Percentiles rank a stretch among this genome's conserved stretches.
Conservation (phyloP, 352 stramenopile genomes). For the Thalassiosira exigua region DNA sequence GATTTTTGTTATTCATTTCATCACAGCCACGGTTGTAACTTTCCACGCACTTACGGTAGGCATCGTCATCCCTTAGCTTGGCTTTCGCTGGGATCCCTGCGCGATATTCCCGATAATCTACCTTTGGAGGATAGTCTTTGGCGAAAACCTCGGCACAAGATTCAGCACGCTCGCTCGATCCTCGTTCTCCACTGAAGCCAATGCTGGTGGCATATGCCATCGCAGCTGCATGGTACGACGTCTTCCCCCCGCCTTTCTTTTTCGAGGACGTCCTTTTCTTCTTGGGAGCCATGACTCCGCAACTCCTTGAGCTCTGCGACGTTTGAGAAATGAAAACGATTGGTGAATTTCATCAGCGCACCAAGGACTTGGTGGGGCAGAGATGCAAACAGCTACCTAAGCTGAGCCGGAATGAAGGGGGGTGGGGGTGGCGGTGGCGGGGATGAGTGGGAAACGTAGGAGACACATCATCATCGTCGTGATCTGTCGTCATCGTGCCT, state of each 20-base stretch:
- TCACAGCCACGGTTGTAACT: constrained; percentile 2
- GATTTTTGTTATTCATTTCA: background rate
- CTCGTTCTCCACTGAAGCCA: background rate
- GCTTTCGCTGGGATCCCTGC: constrained; percentile 8
- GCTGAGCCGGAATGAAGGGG: too few species aligned
- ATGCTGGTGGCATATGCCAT: background rate
- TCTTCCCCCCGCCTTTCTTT: background rate
- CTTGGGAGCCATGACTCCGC: constrained; percentile 11
- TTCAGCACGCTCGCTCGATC: constrained; percentile 10
- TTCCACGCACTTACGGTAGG: background rate
- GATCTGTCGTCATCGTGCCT: too few species aligned
- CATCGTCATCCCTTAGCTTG: background rate
- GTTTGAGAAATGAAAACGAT: too few species aligned
- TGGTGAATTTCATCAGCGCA: too few species aligned
- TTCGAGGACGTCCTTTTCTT: constrained; percentile 10
- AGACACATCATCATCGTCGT: too few species aligned
- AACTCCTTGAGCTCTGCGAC: too few species aligned
- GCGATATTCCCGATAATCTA: background rate
- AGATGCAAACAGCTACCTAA: too few species aligned
- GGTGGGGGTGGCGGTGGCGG: too few species aligned
- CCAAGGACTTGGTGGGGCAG: too few species aligned
- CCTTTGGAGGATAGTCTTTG: constrained; percentile 2
- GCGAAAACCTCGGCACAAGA: constrained; percentile 15
- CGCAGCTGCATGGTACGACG: background rate
- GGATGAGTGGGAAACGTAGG: too few species aligned